phyloP scores from a whole-genome alignment of 2,329 filamentous ascomycete species.

The Coniochaeta prunicola region DNA sequence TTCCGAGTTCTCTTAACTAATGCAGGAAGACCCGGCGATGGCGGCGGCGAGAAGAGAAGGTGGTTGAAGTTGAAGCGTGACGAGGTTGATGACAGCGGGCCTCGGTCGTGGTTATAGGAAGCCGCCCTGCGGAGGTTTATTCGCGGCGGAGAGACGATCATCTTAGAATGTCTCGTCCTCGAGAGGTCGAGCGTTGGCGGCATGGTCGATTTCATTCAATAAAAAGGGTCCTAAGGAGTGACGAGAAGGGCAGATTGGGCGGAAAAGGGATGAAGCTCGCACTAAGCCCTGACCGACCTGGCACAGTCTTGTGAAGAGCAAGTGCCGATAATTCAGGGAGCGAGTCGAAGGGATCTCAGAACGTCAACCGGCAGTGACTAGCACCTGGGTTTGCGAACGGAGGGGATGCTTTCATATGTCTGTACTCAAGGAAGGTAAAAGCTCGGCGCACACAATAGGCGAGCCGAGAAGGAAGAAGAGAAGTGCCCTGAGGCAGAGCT shows the following conservation, averaged over 20 bases:
- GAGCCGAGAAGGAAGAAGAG: not conserved
- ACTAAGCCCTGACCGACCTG: not conserved
- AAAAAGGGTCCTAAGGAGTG: conserved; percentile 4
- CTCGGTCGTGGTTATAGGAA: conserved; percentile 50
- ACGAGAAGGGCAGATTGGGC: not conserved
- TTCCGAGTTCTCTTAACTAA: conserved; percentile 55
- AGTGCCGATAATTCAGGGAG: not conserved
- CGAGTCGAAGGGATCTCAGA: not conserved
- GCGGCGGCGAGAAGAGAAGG: conserved; percentile 58
- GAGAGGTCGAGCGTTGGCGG: conserved; percentile 38
- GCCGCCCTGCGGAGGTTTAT: conserved; percentile 52
- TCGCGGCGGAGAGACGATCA: conserved; percentile 45
- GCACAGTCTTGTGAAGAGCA: not conserved
- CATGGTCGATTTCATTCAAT: conserved; percentile 25
- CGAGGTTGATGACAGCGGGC: conserved; percentile 50
- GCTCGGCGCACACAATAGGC: not conserved
- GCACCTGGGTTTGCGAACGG: not conserved
- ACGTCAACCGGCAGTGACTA: not conserved
- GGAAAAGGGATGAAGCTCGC: not conserved
- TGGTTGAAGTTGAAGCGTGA: conserved; percentile 61
- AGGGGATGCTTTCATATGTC: not conserved
- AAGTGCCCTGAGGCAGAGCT: not conserved
- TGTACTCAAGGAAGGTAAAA: not conserved
- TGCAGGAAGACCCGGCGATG: conserved; percentile 63
- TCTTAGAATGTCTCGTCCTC: conserved; percentile 36